Evolutionary conservation across 768 basidiomycete genomes (phyloP), one percentile per base, ranked within the genome.

Genomic region (Mycena galopus): DNA sequence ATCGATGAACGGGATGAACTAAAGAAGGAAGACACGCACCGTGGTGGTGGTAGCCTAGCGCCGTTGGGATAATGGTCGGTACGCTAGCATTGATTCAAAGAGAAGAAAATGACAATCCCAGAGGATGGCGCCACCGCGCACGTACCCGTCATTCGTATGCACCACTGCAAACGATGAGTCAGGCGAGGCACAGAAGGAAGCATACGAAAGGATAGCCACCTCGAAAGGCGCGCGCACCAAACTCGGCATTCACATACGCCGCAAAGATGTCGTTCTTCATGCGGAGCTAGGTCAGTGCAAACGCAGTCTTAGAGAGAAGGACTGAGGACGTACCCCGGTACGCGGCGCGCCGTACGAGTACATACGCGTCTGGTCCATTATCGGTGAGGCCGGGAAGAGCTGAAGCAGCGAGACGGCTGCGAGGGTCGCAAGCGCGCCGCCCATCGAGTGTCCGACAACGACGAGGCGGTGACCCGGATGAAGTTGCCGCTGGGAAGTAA

Each of bases 261-360:
- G 88, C 83, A 67, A 88, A 89, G 17, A 78, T 77, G 62, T 82
- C 78, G 70, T 89, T 89, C 87, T 89, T n/a, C 14, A 25, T 27
- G 27, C 10, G 29, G 21, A 33, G n/a, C 30, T 42, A n/a, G 29
- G 14, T 61, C 10, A 57, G 55, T n/a, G 21, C 35, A 47, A 10
- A n/a, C 17, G 9, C 30, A 19, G 33, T 25, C 27, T 4, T 4
- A 23, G n/a, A 42, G 23, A 25, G n/a, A n/a, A n/a, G 12, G 10
- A 25, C 23, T 12, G 10, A 53, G 21, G 32, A 79, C 83, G 51
- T 76, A 88, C 88, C 7, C 88, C 88, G 32, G 82, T 81, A 53
- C 88, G 78, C 21, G 88, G 87, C 19, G 88, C 82, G 5, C 89
- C 89, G 67, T 88, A 89, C 0, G 88, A 86, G 74, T 88, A 90